A percentile compares a stretch with the other conserved stretches of the same genome.
phyloP scores from a whole-genome alignment of 1,139 yeast genomes.

The Geotrichum candidum region DNA sequence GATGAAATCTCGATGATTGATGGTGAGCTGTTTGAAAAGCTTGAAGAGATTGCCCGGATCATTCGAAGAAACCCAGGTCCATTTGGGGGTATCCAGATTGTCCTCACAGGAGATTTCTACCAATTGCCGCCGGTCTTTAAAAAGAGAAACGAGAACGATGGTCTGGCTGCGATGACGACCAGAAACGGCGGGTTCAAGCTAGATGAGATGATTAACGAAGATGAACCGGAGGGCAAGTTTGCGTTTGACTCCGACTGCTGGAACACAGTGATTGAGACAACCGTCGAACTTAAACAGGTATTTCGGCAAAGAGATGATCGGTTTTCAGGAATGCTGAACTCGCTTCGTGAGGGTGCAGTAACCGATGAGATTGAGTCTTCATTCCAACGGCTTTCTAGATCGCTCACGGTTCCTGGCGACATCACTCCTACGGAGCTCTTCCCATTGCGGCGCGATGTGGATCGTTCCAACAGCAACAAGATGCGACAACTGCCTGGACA shows the following conservation, averaged over 20 bases:
- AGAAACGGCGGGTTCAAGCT: slow-evolving; percentile 6
- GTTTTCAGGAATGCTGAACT: slow-evolving; percentile 81
- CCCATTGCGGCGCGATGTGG: slow-evolving; percentile 82
- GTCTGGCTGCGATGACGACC: not conserved
- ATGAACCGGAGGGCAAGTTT: slow-evolving; percentile 42
- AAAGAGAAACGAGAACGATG: not conserved
- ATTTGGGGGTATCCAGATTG: slow-evolving; percentile 84
- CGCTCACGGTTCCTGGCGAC: slow-evolving; percentile 55
- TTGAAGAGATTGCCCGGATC: slow-evolving; percentile 57
- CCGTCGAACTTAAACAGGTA: slow-evolving; percentile 71
- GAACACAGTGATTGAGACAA: slow-evolving; percentile 56
- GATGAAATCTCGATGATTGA: slow-evolving; percentile 92
- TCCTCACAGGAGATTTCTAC: slow-evolving; percentile 84
- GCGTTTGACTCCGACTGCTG: slow-evolving; percentile 78
- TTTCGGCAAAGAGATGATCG: slow-evolving; percentile 85
- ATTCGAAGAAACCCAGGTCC: slow-evolving; percentile 50
- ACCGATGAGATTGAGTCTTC: slow-evolving; percentile 47
- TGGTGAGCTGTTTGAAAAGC: slow-evolving; percentile 63
- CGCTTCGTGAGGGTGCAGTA: slow-evolving; percentile 71
- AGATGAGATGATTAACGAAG: slow-evolving; percentile 31
- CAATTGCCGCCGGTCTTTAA: slow-evolving; percentile 75
- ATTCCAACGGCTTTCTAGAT: slow-evolving; percentile 53
- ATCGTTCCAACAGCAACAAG: slow-evolving; percentile 59
- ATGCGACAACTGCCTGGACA: slow-evolving; percentile 49
- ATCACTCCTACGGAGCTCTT: slow-evolving; percentile 82